phyloP scores from a whole-genome alignment of 148 eudicot genomes.

The Nepenthes gracilis region DNA sequence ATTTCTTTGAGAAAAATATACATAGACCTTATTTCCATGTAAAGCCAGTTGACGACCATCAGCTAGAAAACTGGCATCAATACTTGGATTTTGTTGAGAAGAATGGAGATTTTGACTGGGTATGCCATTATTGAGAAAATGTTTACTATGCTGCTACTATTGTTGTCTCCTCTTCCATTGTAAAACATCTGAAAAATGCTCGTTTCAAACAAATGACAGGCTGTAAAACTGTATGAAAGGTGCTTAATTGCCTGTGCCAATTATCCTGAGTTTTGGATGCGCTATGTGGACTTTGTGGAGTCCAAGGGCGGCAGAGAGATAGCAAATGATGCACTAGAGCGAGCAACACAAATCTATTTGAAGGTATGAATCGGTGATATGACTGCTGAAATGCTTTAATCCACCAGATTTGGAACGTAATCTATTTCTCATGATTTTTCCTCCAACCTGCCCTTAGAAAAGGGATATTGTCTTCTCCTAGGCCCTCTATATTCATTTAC shows the following conservation, averaged over 20 bases:
- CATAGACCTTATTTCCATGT: slow-evolving; percentile 52
- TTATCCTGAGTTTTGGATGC: slow-evolving; percentile 95
- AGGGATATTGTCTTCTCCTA: too few relatives aligned
- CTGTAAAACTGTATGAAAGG: slow-evolving; percentile 77
- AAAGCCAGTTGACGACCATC: slow-evolving; percentile 56
- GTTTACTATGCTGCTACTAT: neutral
- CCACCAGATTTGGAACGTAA: neutral
- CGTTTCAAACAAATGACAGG: slow-evolving; percentile 29
- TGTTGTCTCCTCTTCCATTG: slow-evolving; percentile 2
- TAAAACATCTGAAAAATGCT: slow-evolving; percentile 5
- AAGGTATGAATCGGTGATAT: slow-evolving; percentile 34
- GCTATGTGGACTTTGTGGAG: slow-evolving; percentile 78
- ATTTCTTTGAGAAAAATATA: slow-evolving; percentile 48
- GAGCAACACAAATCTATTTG: slow-evolving; percentile 59
- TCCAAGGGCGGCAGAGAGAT: slow-evolving; percentile 73
- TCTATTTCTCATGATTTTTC: neutral
- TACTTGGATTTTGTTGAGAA: slow-evolving; percentile 75
- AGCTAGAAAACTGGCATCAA: slow-evolving; percentile 72
- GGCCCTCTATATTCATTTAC: neutral
- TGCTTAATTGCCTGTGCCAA: slow-evolving; percentile 80
- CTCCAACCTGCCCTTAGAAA: neutral
- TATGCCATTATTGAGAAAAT: slow-evolving; percentile 16
- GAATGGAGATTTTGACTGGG: slow-evolving; percentile 85
- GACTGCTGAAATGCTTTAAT: neutral
- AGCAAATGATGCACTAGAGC: slow-evolving; percentile 56